Conservation (phyloP, 768 basidiomycete species). For the Hygrocybe punicea region DNA sequence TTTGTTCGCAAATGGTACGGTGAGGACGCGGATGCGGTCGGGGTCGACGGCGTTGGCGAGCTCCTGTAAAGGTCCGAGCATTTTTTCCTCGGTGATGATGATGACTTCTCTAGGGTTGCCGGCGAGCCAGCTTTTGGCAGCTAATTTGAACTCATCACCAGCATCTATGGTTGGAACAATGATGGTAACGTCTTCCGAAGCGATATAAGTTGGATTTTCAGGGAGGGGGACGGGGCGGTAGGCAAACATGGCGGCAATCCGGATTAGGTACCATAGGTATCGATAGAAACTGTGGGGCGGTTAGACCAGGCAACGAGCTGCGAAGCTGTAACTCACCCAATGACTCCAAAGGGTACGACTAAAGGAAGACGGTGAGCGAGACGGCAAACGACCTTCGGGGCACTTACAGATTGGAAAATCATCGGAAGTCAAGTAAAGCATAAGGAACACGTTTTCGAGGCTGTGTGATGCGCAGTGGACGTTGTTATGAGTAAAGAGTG, state of each 20-base stretch:
- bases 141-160: conserved; percentile 92
- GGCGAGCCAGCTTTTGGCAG: conserved; percentile 87
- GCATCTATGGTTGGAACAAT: conserved; percentile 96
- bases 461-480: background rate
- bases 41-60: conserved; percentile 88
- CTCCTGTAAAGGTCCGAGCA: conserved; percentile 84
- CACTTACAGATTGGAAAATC: conserved; percentile 85
- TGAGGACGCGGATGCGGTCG: conserved; percentile 77
- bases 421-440: conserved; percentile 90
- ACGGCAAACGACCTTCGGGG: background rate
- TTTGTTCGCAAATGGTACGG: conserved; percentile 91
- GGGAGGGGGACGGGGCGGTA: conserved; percentile 90
- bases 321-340: conserved; percentile 52
- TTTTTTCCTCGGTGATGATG: conserved; percentile 79
- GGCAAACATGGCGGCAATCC: conserved; percentile 69
- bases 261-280: conserved; percentile 90
- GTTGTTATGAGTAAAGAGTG: background rate
- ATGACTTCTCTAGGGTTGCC: conserved; percentile 82
- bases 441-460: conserved; percentile 23
- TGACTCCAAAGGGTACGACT: conserved; percentile 90
- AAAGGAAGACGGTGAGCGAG: conserved; percentile 12
- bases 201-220: conserved; percentile 85
- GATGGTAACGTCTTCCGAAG: conserved; percentile 91
- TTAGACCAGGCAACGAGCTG: background rate
- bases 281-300: conserved; percentile 70